A percentile compares a stretch with the other conserved stretches of the same genome.
phyloP scores from a whole-genome alignment of 2,329 filamentous ascomycete species.

The Epichloe glyceriae region DNA sequence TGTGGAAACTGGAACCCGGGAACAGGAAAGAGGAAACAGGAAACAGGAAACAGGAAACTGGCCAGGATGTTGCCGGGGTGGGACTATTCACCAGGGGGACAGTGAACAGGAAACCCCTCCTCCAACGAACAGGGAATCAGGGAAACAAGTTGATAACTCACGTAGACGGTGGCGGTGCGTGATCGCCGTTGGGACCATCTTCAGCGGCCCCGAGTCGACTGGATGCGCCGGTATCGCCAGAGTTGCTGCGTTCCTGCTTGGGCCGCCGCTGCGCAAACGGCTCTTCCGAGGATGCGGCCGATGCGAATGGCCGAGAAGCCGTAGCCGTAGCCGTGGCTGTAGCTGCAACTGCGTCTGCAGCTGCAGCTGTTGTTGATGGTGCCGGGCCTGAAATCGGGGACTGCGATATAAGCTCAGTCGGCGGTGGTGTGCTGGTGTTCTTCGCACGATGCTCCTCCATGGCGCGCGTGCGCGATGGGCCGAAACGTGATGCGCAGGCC shows the following conservation, averaged over 20 bases:
- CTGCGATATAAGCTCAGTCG: constrained; percentile 1
- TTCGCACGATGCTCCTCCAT: constrained; percentile 6
- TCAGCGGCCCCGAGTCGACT: background rate
- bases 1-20: too few species aligned
- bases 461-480: background rate
- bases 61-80: too few species aligned
- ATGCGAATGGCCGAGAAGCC: background rate
- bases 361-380: background rate
- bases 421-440: constrained; percentile 1
- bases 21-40: too few species aligned
- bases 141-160: constrained; percentile 1
- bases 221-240: background rate
- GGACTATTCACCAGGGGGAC: background rate
- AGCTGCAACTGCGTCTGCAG: background rate
- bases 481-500: background rate
- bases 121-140: background rate
- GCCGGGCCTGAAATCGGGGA: constrained; percentile 2
- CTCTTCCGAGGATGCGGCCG: background rate
- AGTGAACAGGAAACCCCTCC: background rate
- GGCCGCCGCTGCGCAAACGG: background rate
- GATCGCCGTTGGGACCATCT: background rate
- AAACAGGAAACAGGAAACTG: too few species aligned
- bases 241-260: background rate
- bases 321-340: too few species aligned
- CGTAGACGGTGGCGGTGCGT: constrained; percentile 1